Evolutionary conservation across 306 rosid genomes (phyloP).

Genomic region (Dalbergia cochinchinensis): DNA sequence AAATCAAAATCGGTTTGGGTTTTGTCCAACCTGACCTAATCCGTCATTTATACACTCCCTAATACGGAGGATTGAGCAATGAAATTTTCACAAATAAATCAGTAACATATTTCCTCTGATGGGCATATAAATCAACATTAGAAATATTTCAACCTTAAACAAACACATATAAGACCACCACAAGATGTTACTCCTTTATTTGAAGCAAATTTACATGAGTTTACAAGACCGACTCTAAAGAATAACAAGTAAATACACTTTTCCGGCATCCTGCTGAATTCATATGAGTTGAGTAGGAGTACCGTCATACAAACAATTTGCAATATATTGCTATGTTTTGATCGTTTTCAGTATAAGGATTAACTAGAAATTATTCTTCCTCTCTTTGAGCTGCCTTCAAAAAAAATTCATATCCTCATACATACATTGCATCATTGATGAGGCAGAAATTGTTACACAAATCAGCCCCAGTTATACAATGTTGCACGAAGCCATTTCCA

Average conservation of each 20-base stretch:
- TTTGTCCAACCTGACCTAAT: too few relatives aligned
- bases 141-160: too few relatives aligned
- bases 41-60: too few relatives aligned
- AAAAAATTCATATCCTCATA: conserved; percentile 21
- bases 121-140: too few relatives aligned
- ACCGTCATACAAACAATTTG: too few relatives aligned
- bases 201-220: conserved; percentile 38
- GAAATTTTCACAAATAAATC: not conserved
- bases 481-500: conserved; percentile 54
- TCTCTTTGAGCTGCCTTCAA: not conserved
- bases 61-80: not conserved
- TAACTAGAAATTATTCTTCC: not conserved
- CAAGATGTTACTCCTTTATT: conserved; percentile 24
- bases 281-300: conserved; percentile 1
- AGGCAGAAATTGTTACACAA: conserved; percentile 54
- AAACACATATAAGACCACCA: conserved; percentile 2
- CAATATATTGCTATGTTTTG: too few relatives aligned
- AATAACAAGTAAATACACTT: conserved; percentile 41
- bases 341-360: too few relatives aligned
- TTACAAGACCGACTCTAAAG: conserved; percentile 20
- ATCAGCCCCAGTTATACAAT: conserved; percentile 49
- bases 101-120: not conserved
- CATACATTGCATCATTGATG: conserved; percentile 51
- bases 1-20: too few relatives aligned
- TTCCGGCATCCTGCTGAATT: not conserved